Conservation (phyloP, 768 basidiomycete genomes). For the Mycena albidolilacea region DNA sequence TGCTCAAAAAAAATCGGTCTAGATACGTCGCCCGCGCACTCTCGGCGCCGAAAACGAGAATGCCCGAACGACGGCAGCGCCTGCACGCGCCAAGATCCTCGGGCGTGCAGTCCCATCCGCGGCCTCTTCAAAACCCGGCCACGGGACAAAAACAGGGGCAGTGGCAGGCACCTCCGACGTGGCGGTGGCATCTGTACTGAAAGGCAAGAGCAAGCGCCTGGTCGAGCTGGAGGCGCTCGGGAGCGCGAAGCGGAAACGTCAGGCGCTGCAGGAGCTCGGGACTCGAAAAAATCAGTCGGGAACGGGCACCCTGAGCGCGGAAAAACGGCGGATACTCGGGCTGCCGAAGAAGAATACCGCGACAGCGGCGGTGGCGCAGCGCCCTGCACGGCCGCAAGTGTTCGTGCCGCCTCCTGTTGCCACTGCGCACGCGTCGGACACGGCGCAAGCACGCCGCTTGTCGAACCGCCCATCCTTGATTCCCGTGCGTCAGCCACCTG, state of each 20-base stretch:
- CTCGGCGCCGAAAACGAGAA: conserved; percentile 36
- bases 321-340: conserved; percentile 28
- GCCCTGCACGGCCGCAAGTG: conserved; percentile 5
- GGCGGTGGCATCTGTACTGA: not conserved
- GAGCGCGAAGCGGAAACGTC: conserved; percentile 38
- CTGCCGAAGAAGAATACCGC: conserved; percentile 32
- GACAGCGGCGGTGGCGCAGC: not conserved
- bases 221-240: conserved; percentile 16
- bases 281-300: not conserved
- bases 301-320: not conserved
- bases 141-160: not conserved
- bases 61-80: not conserved
- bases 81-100: conserved; percentile 21
- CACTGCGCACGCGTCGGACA: not conserved
- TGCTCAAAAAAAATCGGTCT: not conserved
- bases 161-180: conserved; percentile 21
- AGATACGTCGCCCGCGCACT: conserved; percentile 38
- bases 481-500: conserved; percentile 30
- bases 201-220: not conserved
- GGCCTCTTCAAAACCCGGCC: conserved; percentile 1
- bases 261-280: conserved; percentile 34
- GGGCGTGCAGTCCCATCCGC: conserved; percentile 6
- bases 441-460: not conserved
- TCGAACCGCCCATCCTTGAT: conserved; percentile 25
- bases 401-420: conserved; percentile 11